Conservation (phyloP, 2,329 filamentous ascomycete species). For the Domatiomyces globalis region DNA sequence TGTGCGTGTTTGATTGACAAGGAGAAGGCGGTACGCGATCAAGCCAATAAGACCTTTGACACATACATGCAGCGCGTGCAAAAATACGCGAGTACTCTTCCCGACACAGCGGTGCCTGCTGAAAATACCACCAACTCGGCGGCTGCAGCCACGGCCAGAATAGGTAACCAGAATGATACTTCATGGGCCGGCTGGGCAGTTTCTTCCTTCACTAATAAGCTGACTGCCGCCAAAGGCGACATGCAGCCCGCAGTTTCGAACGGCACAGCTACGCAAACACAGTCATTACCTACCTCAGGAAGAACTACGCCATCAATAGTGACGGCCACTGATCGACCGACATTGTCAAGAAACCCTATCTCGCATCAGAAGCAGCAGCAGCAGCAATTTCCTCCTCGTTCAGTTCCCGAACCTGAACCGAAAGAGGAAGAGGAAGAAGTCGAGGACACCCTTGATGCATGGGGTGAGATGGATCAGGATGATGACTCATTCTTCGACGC, state of each 20-base stretch:
- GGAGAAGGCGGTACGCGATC: conserved; percentile 84
- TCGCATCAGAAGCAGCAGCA: conserved; percentile 2
- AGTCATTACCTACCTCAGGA: conserved; percentile 35
- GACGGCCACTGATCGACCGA: conserved; percentile 1
- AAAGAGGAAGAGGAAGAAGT: conserved; percentile 42
- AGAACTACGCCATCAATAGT: conserved; percentile 21
- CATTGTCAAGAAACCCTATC: conserved; percentile 5
- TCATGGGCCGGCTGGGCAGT: conserved; percentile 97
- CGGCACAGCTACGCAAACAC: conserved; percentile 24
- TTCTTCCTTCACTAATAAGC: conserved; percentile 92
- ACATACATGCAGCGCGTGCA: conserved; percentile 69
- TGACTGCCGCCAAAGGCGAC: conserved; percentile 70
- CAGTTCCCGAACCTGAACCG: conserved; percentile 21
- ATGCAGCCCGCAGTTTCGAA: conserved; percentile 49
- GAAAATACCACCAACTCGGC: conserved; percentile 39
- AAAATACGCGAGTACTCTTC: conserved; percentile 62
- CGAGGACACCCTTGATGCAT: conserved; percentile 56
- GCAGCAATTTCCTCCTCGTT: not conserved
- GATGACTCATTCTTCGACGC: conserved; percentile 36
- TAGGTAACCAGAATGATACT: conserved; percentile 61
- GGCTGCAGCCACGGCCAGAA: conserved; percentile 37
- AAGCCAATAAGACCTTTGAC: conserved; percentile 79
- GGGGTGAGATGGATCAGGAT: conserved; percentile 53
- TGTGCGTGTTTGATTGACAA: conserved; percentile 82
- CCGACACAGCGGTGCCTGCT: conserved; percentile 63